Evolutionary conservation across 2,329 filamentous ascomycete species (phyloP), one percentile per base, ranked within the genome.

Genomic region (Fusarium stilboides): DNA sequence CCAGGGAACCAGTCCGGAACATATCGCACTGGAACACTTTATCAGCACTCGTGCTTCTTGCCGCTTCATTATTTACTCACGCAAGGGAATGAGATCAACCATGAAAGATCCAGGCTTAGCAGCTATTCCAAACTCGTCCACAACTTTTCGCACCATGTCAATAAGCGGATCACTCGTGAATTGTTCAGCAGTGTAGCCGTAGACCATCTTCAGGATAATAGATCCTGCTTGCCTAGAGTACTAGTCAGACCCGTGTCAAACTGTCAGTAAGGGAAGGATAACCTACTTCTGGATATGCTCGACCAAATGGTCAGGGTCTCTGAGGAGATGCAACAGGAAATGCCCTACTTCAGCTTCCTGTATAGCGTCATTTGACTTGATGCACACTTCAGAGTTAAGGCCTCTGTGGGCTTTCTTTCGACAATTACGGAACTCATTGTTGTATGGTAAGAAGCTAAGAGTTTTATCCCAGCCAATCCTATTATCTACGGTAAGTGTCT

Each of bases 331-430:
- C 1, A 68, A 10, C 0, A 71, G 47, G 36, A 70, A 70, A 17
- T 68, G 67, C 0, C 68, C 67, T 1, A 62, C 63, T 60, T 87
- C 84, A 1, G 74, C 69, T 44, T 87, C 81, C 58, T 86, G 82
- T 2, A 84, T 42, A 0, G 60, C 24, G 36, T 82, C 74, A 58
- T 82, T 85, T 10, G 80, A 77, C 1, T 77, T 62, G 1, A 82
- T 76, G 0, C 77, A 67, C 0, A 68, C 57, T 36, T 81, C 81
- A 2, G 83, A 81, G 1, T 85, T 85, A 7, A 87, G 74, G 22
- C 82, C 76, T 26, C 78, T 76, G 24, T 78, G 75, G 22, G 84
- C 78, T 8, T 82, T 78, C 69, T 83, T 86, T 17, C 85, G 83
- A 45, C 84, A 79, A 4, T 75, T 75, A 13, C 78, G 77, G 22